Percentiles rank a stretch among this genome's conserved stretches.
Conservation (phyloP, 345 rosid genomes). For the Sisymbrium altissimum region DNA sequence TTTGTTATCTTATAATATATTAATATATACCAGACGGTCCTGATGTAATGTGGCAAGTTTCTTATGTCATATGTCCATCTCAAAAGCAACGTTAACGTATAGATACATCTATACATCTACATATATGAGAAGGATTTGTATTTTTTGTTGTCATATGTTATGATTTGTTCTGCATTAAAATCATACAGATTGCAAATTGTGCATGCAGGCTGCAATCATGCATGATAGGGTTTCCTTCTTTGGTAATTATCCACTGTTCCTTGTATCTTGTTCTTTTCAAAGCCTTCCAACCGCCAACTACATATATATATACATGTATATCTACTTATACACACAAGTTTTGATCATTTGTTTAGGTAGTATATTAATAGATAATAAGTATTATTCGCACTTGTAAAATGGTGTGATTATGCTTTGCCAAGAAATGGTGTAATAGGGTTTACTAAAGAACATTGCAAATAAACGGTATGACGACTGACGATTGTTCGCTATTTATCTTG, state of each 20-base stretch:
- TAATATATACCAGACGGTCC: constrained; percentile 1
- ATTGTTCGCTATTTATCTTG: background rate
- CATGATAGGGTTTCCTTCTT: constrained; percentile 32
- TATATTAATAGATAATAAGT: background rate
- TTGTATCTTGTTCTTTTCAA: constrained; percentile 8
- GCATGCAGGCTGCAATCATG: constrained; percentile 38
- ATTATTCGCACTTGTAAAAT: background rate
- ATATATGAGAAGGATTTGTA: background rate
- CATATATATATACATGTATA: constrained; percentile 13
- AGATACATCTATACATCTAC: background rate
- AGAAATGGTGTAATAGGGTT: background rate
- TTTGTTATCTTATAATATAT: background rate
- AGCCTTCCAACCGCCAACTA: constrained; percentile 29
- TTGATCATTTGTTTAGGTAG: background rate
- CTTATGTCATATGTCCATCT: constrained; percentile 19
- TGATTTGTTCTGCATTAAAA: constrained; percentile 21
- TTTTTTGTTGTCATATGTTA: constrained; percentile 18
- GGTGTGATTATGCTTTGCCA: background rate
- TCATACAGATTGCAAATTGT: constrained; percentile 26
- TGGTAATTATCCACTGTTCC: constrained; percentile 8
- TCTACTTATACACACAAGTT: background rate
- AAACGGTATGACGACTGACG: background rate
- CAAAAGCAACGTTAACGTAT: constrained; percentile 13
- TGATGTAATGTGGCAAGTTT: constrained; percentile 21
- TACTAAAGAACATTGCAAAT: background rate